These are phyloP conservation scores for Claviceps pusilla DNA, from an alignment of 2,329 filamentous ascomycete genomes.

Conservation along the genomic window DNA sequence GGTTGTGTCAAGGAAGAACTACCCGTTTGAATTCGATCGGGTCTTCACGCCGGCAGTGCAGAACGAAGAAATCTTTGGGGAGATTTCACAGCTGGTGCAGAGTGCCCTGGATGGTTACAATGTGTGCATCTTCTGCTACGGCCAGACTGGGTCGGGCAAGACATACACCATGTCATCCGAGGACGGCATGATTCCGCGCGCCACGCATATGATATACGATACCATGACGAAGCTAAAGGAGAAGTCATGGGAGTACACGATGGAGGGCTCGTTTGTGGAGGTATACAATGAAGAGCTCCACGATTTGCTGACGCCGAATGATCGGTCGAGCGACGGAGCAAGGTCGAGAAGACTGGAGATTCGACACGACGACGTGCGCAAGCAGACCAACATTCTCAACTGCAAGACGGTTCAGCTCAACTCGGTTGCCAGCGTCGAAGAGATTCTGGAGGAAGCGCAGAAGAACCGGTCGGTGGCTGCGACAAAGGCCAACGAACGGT, in stretches of 20 bases:
- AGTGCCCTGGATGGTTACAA: slow-evolving; percentile 95
- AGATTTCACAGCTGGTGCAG: slow-evolving; percentile 93
- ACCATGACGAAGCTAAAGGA: slow-evolving; percentile 70
- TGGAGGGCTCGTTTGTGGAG: slow-evolving; percentile 91
- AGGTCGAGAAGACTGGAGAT: slow-evolving; percentile 76
- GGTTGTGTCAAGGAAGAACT: slow-evolving; percentile 59
- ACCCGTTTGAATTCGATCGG: slow-evolving; percentile 82
- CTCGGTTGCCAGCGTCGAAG: slow-evolving; percentile 64
- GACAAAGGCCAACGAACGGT: slow-evolving; percentile 93
- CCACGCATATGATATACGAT: slow-evolving; percentile 85
- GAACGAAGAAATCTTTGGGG: slow-evolving; percentile 82
- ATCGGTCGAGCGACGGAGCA: slow-evolving; percentile 52
- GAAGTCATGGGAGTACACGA: slow-evolving; percentile 86
- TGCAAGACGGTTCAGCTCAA: slow-evolving; percentile 63
- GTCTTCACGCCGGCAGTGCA: slow-evolving; percentile 67
- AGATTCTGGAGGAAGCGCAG: slow-evolving; percentile 64
- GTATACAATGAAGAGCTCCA: slow-evolving; percentile 98
- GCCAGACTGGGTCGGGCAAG: slow-evolving; percentile 93
- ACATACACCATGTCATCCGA: slow-evolving; percentile 86
- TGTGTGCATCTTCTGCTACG: slow-evolving; percentile 97
- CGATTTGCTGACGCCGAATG: slow-evolving; percentile 52
- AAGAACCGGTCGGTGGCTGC: slow-evolving; percentile 84
- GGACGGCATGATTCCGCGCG: slow-evolving; percentile 90
- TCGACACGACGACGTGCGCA: slow-evolving; percentile 66
- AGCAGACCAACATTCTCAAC: slow-evolving; percentile 70